Conservation (phyloP, 352 stramenopile species). For the Peronosclerospora sorghi region DNA sequence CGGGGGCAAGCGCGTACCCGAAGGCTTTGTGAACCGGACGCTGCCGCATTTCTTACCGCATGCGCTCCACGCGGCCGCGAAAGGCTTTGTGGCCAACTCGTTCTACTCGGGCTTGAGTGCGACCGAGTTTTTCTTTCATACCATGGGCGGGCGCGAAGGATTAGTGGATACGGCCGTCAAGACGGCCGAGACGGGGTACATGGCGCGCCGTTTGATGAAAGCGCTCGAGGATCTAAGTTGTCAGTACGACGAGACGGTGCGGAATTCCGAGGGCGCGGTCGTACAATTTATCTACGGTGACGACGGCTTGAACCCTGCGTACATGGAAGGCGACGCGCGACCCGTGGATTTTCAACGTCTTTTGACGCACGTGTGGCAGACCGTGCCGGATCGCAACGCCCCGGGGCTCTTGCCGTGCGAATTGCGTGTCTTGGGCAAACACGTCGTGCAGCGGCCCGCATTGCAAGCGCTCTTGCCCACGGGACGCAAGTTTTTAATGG, state of each 20-base stretch:
- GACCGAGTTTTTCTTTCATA: conserved; percentile 99
- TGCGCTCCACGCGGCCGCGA: conserved; percentile 91
- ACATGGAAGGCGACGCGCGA: conserved; percentile 91
- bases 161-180: conserved; percentile 99
- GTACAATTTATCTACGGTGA: conserved; percentile 99
- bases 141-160: conserved; percentile 98
- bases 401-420: conserved; percentile 68
- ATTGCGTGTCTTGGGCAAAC: conserved; percentile 75
- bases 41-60: conserved; percentile 94
- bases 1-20: conserved; percentile 95
- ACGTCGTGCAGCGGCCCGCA: conserved; percentile 62
- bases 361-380: conserved; percentile 82
- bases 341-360: conserved; percentile 95
- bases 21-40: conserved; percentile 98
- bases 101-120: conserved; percentile 98
- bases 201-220: conserved; percentile 97
- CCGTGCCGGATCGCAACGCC: conserved; percentile 57
- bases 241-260: conserved; percentile 89
- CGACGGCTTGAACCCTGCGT: conserved; percentile 96
- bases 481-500: conserved; percentile 85
- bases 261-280: conserved; percentile 84
- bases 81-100: conserved; percentile 99
- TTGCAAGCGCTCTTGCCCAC: conserved; percentile 82
- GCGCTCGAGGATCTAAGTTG: conserved; percentile 96
- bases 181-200: conserved; percentile 99